Percentiles rank a stretch among this genome's conserved stretches.
These are phyloP conservation scores for Simmondsia chinensis DNA, from an alignment of 148 eudicot species.

Conservation along the genomic window DNA sequence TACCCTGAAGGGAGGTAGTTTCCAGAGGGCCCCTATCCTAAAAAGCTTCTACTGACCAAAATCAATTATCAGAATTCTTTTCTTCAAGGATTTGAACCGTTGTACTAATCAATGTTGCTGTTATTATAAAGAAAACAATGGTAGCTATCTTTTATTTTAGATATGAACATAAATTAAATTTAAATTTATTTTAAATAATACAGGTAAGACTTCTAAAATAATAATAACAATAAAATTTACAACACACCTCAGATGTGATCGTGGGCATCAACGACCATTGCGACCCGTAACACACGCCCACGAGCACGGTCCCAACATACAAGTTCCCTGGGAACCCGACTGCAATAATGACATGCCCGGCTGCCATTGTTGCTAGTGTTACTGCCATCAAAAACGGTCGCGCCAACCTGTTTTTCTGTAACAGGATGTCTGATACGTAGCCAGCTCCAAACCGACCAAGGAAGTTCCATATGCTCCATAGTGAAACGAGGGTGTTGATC, in stretches of 20 bases:
- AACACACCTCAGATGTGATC: slow-evolving; percentile 65
- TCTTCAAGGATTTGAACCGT: no score
- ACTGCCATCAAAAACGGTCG: slow-evolving; percentile 57
- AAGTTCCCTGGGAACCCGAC: slow-evolving; percentile 72
- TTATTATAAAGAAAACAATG: no score
- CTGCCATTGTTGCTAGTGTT: slow-evolving; percentile 63
- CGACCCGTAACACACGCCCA: slow-evolving; percentile 82
- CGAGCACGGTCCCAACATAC: slow-evolving; percentile 69
- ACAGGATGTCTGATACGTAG: slow-evolving; percentile 54
- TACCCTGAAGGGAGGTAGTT: no score
- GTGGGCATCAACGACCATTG: slow-evolving; percentile 94
- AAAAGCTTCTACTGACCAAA: no score
- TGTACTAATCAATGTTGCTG: no score
- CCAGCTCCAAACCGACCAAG: slow-evolving; percentile 95
- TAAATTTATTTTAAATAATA: no score
- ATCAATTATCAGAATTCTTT: no score
- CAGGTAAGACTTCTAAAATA: no score
- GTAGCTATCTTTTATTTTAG: no score
- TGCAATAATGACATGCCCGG: slow-evolving; percentile 59
- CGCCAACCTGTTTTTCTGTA: slow-evolving; percentile 53
- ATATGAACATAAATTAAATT: no score
- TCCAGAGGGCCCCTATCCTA: no score
- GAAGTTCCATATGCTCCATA: slow-evolving; percentile 94
- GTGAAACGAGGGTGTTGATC: slow-evolving; percentile 57
- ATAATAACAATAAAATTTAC: no score